Evolutionary conservation across 2,329 filamentous ascomycete genomes (phyloP).

Genomic region (Aschersonia sp.): DNA sequence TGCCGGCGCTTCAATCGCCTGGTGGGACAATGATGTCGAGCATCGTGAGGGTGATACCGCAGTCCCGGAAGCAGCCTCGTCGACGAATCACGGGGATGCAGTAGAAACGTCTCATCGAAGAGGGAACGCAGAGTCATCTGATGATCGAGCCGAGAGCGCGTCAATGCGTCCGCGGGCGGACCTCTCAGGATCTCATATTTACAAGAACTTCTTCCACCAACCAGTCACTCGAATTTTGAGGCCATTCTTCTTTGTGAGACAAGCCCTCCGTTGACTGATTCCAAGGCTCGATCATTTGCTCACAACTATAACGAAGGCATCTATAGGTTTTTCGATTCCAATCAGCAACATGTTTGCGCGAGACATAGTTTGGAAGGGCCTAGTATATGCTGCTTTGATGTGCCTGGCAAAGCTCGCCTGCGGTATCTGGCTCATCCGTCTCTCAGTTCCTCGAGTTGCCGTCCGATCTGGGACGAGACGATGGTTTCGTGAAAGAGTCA

Average conservation of each 20-base stretch:
- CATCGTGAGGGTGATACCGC: slow-evolving; percentile 2
- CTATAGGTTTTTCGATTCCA: slow-evolving; percentile 66
- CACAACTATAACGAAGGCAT: slow-evolving; percentile 9
- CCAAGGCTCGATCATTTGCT: neutral
- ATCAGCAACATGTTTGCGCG: slow-evolving; percentile 54
- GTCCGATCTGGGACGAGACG: neutral
- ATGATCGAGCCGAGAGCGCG: neutral
- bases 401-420: slow-evolving; percentile 42
- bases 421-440: slow-evolving; percentile 39
- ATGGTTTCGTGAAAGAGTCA: neutral
- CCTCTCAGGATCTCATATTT: slow-evolving; percentile 11
- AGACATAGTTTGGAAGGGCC: slow-evolving; percentile 52
- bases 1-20: slow-evolving; percentile 41
- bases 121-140: neutral
- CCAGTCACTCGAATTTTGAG: slow-evolving; percentile 38
- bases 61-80: neutral
- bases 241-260: slow-evolving; percentile 54
- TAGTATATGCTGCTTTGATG: slow-evolving; percentile 59
- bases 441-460: slow-evolving; percentile 2
- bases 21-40: slow-evolving; percentile 34
- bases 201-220: slow-evolving; percentile 23
- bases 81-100: neutral
- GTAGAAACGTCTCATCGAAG: neutral
- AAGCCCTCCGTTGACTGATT: neutral
- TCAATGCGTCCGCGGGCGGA: neutral